These are phyloP conservation scores for Tolypocladium guangdongense DNA, from an alignment of 2,329 filamentous ascomycete genomes.

Conservation along the genomic window DNA sequence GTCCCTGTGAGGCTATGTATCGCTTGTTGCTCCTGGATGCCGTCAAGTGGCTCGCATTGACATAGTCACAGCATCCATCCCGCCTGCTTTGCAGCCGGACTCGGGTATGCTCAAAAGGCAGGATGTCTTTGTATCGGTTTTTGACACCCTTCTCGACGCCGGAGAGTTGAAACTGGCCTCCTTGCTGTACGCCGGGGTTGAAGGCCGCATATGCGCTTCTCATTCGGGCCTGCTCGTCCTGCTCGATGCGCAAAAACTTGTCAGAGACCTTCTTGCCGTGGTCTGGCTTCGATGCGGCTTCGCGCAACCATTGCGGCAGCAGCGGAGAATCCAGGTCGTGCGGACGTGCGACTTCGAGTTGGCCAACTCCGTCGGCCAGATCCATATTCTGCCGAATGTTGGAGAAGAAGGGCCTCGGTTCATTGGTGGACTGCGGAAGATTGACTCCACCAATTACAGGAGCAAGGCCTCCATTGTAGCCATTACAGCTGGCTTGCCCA, in stretches of 20 bases:
- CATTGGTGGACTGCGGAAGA: slow-evolving; percentile 59
- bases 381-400: slow-evolving; percentile 98
- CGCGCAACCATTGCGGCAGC: slow-evolving; percentile 68
- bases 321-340: slow-evolving; percentile 32
- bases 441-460: slow-evolving; percentile 85
- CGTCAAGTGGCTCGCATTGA: slow-evolving; percentile 85
- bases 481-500: neutral
- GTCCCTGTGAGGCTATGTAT: slow-evolving; percentile 93
- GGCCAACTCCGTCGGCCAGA: slow-evolving; percentile 83
- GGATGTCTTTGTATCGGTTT: slow-evolving; percentile 96
- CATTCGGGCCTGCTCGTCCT: slow-evolving; percentile 85
- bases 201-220: slow-evolving; percentile 56
- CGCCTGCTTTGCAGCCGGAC: slow-evolving; percentile 65
- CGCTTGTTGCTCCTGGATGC: slow-evolving; percentile 74
- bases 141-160: slow-evolving; percentile 92
- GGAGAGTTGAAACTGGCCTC: slow-evolving; percentile 56
- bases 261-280: slow-evolving; percentile 73
- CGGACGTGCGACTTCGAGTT: slow-evolving; percentile 49
- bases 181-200: slow-evolving; percentile 22
- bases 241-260: slow-evolving; percentile 75
- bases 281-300: slow-evolving; percentile 55
- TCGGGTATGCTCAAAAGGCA: slow-evolving; percentile 88
- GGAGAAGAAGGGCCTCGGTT: slow-evolving; percentile 80
- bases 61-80: slow-evolving; percentile 72
- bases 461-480: slow-evolving; percentile 32